phyloP scores from a whole-genome alignment of 2,329 filamentous ascomycete genomes.

The Xylaria sp. region DNA sequence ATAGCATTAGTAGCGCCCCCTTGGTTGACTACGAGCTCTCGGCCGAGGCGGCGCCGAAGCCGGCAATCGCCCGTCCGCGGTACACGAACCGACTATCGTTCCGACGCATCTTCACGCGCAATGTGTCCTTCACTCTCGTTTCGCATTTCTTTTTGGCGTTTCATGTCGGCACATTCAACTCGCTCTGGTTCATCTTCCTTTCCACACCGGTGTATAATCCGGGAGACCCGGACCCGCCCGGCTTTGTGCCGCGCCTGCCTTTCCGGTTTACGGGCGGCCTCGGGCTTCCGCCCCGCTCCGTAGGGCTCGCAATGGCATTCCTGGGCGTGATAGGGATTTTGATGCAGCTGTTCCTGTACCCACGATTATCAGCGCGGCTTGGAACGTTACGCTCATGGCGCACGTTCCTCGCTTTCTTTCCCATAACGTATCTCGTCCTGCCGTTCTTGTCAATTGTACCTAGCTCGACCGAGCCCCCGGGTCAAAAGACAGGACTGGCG shows the following conservation, averaged over 20 bases:
- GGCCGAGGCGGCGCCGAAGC: conserved; percentile 32
- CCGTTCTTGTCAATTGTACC: conserved; percentile 77
- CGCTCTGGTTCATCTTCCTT: conserved; percentile 80
- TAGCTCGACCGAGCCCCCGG: conserved; percentile 58
- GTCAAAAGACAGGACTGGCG: conserved; percentile 61
- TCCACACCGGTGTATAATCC: conserved; percentile 72
- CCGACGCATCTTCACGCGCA: conserved; percentile 64
- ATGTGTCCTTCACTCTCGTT: conserved; percentile 65
- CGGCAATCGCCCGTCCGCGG: conserved; percentile 44
- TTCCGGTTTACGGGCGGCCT: conserved; percentile 79
- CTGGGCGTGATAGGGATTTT: conserved; percentile 80
- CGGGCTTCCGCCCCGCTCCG: conserved; percentile 74
- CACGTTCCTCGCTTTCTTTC: conserved; percentile 75
- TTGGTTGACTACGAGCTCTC: conserved; percentile 47
- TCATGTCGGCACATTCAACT: conserved; percentile 80
- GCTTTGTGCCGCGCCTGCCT: conserved; percentile 55
- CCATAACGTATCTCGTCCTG: conserved; percentile 73
- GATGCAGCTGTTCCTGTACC: conserved; percentile 78
- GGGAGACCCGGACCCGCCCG: conserved; percentile 46
- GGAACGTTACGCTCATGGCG: conserved; percentile 76
- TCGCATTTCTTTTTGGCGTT: conserved; percentile 76
- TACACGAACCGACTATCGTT: conserved; percentile 63
- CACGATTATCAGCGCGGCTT: conserved; percentile 70
- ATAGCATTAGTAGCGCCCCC: conserved; percentile 41
- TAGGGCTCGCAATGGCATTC: conserved; percentile 82